Evolutionary conservation across 768 basidiomycete species (phyloP).

Genomic region (Lactifluus pinguis): DNA sequence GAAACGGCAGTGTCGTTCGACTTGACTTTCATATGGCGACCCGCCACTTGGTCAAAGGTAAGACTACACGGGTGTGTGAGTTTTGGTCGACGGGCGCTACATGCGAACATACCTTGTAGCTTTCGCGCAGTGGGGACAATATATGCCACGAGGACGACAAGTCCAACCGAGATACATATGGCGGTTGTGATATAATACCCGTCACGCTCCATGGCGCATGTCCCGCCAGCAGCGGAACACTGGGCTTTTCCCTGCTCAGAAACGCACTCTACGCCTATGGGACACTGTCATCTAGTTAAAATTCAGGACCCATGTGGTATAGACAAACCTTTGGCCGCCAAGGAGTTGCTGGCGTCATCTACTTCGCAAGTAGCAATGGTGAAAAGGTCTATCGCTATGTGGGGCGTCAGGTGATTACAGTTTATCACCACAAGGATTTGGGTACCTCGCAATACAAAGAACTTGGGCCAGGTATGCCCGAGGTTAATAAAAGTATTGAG

Average conservation of each 20-base stretch:
- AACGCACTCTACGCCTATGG: constrained; percentile 77
- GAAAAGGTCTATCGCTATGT: constrained; percentile 74
- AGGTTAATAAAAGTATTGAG: constrained; percentile 94
- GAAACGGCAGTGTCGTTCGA: not conserved
- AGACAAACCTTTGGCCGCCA: constrained; percentile 47
- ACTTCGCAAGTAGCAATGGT: constrained; percentile 78
- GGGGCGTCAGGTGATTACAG: constrained; percentile 10
- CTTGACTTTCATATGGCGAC: constrained; percentile 35
- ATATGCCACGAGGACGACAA: constrained; percentile 61
- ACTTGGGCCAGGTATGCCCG: constrained; percentile 98
- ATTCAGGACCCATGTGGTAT: not conserved
- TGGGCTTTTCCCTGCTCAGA: constrained; percentile 80
- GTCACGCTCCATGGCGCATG: constrained; percentile 77
- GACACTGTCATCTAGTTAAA: not conserved
- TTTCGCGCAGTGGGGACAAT: constrained; percentile 77
- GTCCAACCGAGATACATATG: constrained; percentile 71
- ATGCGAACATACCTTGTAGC: constrained; percentile 63
- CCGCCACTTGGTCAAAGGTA: constrained; percentile 67
- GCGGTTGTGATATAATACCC: constrained; percentile 85
- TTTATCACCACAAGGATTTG: not conserved
- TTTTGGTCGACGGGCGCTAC: not conserved
- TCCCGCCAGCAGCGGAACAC: constrained; percentile 67
- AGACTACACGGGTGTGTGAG: constrained; percentile 31
- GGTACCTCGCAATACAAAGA: constrained; percentile 82
- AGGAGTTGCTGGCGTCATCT: constrained; percentile 41